A percentile compares a stretch with the other conserved stretches of the same genome.
These are phyloP conservation scores for Cladophialophora chaetospira DNA, from an alignment of 2,329 filamentous ascomycete species.

Conservation along the genomic window DNA sequence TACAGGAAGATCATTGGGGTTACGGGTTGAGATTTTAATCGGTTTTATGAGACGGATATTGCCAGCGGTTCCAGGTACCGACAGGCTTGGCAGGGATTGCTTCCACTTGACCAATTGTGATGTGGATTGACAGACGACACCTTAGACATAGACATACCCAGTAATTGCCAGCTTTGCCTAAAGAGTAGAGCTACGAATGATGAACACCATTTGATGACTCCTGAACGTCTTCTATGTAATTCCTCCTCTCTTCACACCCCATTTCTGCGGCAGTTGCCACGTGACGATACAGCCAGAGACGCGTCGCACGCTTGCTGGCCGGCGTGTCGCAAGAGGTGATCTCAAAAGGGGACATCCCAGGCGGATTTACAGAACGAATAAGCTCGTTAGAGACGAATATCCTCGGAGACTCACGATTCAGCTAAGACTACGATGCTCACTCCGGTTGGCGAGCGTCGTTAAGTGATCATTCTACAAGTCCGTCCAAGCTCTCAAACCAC, in stretches of 20 bases:
- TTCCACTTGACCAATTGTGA: not conserved
- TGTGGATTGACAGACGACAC: slow-evolving; percentile 2
- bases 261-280: no score
- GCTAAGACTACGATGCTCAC: no score
- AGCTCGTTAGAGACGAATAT: no score
- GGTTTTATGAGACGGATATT: not conserved
- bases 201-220: not conserved
- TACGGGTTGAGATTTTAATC: no score
- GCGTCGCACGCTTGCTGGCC: not conserved
- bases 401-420: no score
- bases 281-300: no score
- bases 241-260: no score
- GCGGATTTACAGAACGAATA: not conserved
- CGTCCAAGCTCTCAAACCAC: not conserved
- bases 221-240: not conserved
- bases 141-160: slow-evolving; percentile 13
- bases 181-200: slow-evolving; percentile 16
- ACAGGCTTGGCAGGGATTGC: not conserved
- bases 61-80: not conserved
- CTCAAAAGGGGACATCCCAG: no score
- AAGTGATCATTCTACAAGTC: not conserved
- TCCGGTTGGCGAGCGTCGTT: no score
- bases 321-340: no score
- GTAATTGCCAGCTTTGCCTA: slow-evolving; percentile 14
- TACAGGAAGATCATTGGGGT: no score